Evolutionary conservation across 2,329 filamentous ascomycete species (phyloP).

Genomic region (Zopfia rhizophila): DNA sequence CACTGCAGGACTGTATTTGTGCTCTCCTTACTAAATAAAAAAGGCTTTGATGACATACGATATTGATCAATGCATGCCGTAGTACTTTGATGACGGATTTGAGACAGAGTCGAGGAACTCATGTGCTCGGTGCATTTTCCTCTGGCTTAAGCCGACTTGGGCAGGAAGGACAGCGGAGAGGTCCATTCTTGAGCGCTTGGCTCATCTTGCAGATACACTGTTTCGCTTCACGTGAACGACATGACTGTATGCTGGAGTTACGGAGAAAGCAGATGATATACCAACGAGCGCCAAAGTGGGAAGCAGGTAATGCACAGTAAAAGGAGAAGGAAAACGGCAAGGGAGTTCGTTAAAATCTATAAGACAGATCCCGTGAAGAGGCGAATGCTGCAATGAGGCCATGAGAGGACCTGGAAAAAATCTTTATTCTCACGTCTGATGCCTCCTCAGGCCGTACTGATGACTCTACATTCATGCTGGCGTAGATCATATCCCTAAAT

Average conservation of each 20-base stretch:
- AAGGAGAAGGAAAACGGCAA: too few species aligned
- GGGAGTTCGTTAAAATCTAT: too few species aligned
- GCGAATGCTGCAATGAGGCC: too few species aligned
- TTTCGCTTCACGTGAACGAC: conserved; percentile 43
- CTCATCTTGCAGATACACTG: conserved; percentile 28
- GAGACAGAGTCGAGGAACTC: conserved; percentile 36
- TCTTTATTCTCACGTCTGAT: too few species aligned
- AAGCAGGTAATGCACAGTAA: too few species aligned
- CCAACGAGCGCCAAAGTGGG: conserved; percentile 18
- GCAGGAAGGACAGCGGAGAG: conserved; percentile 32
- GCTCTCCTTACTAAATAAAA: conserved; percentile 36
- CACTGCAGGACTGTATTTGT: conserved; percentile 32
- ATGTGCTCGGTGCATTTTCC: conserved; percentile 25
- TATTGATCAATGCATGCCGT: conserved; percentile 40
- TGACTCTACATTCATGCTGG: too few species aligned
- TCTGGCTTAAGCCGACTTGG: conserved; percentile 34
- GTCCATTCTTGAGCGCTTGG: conserved; percentile 27
- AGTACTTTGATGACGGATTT: conserved; percentile 37
- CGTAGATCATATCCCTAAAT: too few species aligned
- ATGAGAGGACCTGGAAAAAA: too few species aligned
- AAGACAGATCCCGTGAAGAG: too few species aligned
- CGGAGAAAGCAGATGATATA: conserved; percentile 14
- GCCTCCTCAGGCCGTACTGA: too few species aligned
- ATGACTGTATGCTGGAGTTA: conserved; percentile 20
- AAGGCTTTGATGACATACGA: conserved; percentile 36